Evolutionary conservation across 805 yeast species (phyloP).

Genomic region (Pichia kluyveri): DNA sequence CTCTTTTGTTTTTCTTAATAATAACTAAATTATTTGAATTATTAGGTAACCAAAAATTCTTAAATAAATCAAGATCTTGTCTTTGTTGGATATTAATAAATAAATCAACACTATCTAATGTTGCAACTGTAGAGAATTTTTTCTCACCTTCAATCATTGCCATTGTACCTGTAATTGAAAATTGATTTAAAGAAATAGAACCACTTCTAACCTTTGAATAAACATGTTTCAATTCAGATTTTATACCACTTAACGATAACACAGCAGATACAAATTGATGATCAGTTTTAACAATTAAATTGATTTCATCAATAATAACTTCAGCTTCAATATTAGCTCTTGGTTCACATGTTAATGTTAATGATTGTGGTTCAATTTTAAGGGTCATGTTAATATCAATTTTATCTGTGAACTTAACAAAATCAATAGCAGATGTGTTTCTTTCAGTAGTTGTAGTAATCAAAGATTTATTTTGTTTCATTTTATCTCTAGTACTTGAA

Average conservation of each 20-base stretch:
- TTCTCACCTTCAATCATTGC: conserved; percentile 30
- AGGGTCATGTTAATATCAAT: conserved; percentile 57
- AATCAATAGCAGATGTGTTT: conserved; percentile 19
- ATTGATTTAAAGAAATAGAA: conserved; percentile 39
- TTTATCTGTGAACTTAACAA: conserved; percentile 40
- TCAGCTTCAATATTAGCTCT: conserved; percentile 87
- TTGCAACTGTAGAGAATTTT: conserved; percentile 38
- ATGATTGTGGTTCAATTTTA: conserved; percentile 60
- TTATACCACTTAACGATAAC: conserved; percentile 43
- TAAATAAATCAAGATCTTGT: conserved; percentile 77
- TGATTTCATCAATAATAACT: conserved; percentile 64
- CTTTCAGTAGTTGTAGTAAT: background rate
- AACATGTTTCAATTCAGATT: conserved; percentile 76
- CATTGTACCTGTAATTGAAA: conserved; percentile 41
- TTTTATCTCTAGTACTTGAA: background rate
- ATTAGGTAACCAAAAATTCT: conserved; percentile 71
- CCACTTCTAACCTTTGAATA: conserved; percentile 89
- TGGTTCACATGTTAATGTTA: conserved; percentile 85
- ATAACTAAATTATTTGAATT: conserved; percentile 15
- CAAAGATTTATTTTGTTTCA: background rate
- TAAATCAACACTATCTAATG: conserved; percentile 45
- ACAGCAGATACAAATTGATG: conserved; percentile 32
- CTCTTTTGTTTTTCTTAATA: background rate
- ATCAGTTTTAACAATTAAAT: conserved; percentile 46
- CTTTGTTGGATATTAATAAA: conserved; percentile 74